Evolutionary conservation across 2,329 filamentous ascomycete species (phyloP), one percentile per base, ranked within the genome.

Genomic region (Sphaceloma murrayae): DNA sequence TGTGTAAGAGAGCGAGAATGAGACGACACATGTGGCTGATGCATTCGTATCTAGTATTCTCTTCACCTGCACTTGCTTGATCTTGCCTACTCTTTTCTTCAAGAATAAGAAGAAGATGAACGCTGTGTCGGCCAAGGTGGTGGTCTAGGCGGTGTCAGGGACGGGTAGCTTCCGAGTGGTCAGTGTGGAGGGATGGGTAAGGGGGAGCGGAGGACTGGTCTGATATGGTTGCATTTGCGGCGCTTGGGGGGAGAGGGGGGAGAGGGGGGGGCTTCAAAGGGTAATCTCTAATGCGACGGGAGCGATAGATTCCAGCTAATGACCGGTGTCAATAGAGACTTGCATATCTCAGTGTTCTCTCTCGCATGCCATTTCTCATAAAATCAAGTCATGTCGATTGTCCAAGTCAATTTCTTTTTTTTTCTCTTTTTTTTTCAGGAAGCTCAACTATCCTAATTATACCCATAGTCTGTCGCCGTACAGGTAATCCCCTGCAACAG

Each of bases 21-120:
- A n/a, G n/a, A n/a, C n/a, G n/a, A n/a, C n/a, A n/a, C n/a, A n/a
- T n/a, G n/a, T n/a, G n/a, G n/a, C n/a, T n/a, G n/a, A n/a, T n/a
- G n/a, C n/a, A n/a, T n/a, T n/a, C n/a, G n/a, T n/a, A n/a, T n/a
- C n/a, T 17, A 66, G 64, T 52, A 63, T 72, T 43, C 54, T 71
- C 14, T 71, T 68, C 54, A 64, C 63, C 7, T 64, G 62, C 40
- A 68, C 67, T 8, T 62, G 56, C 43, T 53, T 65, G 7, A 57
- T 71, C 21, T 54, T 72, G 47, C 68, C 68, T 2, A 67, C 66
- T 14, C 60, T 71, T 21, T 70, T 62, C 59, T 64, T 66, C 57
- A 71, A 71, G 63, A 65, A 63, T 53, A 68, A 65, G 61, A 68
- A 65, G 60, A 61, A 40, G 29, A 30, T 46, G 44, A 30, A 29